Conservation (phyloP, 2,329 filamentous ascomycete genomes). For the Lasiodiplodia sp. region DNA sequence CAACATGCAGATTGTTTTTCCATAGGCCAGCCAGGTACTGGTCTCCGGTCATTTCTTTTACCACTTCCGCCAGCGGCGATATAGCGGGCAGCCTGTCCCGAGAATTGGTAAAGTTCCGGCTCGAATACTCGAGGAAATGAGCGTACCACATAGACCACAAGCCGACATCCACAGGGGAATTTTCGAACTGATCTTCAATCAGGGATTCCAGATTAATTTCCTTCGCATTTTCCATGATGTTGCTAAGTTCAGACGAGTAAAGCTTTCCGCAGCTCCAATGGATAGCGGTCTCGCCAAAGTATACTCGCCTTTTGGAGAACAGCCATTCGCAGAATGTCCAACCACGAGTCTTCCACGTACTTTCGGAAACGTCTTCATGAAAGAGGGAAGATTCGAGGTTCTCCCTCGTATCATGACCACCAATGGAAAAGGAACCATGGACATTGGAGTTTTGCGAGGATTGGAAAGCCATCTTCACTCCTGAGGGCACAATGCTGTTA, state of each 20-base stretch:
- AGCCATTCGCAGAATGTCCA: slow-evolving; percentile 12
- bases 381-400: neutral
- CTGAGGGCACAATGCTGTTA: no score
- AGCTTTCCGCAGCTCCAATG: slow-evolving; percentile 5
- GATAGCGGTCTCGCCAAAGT: neutral
- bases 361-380: neutral
- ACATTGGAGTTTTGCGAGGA: neutral
- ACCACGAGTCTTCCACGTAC: neutral
- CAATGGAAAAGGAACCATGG: neutral
- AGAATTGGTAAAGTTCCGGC: neutral
- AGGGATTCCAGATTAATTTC: neutral
- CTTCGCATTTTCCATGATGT: neutral
- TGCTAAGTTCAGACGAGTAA: neutral
- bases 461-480: neutral
- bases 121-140: neutral
- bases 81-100: neutral
- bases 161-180: no score
- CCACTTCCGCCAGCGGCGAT: neutral
- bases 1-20: neutral
- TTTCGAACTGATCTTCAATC: neutral
- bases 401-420: neutral
- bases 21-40: neutral
- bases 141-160: neutral
- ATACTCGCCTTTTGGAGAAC: neutral
- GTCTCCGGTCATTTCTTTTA: neutral